Conservation (phyloP, 2,329 filamentous ascomycete genomes). For the Aspergillus fructus region DNA sequence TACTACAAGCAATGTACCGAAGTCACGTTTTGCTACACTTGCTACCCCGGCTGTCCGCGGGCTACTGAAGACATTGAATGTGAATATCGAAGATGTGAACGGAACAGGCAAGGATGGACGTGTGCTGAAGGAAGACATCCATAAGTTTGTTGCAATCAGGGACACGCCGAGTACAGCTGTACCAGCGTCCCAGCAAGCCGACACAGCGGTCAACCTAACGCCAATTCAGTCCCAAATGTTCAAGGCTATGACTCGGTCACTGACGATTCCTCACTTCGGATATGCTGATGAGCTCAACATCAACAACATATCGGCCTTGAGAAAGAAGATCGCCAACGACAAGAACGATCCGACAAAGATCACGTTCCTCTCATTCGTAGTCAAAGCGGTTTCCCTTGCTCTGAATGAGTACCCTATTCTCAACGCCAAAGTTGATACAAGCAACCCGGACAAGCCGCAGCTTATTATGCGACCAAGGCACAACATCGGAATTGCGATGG, state of each 20-base stretch:
- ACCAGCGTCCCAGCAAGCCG: conserved; percentile 55
- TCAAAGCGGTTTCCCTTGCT: conserved; percentile 90
- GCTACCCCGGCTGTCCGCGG: conserved; percentile 93
- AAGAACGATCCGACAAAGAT: conserved; percentile 60
- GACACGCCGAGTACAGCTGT: conserved; percentile 36
- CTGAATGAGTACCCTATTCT: conserved; percentile 80
- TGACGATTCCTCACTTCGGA: conserved; percentile 91
- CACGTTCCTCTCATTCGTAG: conserved; percentile 89
- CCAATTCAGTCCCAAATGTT: conserved; percentile 91
- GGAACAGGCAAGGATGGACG: conserved; percentile 90
- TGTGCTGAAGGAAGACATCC: conserved; percentile 89
- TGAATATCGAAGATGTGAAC: conserved; percentile 74
- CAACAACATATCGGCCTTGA: conserved; percentile 69
- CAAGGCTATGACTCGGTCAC: conserved; percentile 91
- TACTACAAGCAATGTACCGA: conserved; percentile 14
- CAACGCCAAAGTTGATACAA: conserved; percentile 76
- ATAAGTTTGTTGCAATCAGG: conserved; percentile 63
- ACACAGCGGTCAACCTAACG: conserved; percentile 69
- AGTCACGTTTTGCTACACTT: conserved; percentile 68
- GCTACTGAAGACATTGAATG: conserved; percentile 72
- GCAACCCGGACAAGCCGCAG: conserved; percentile 64
- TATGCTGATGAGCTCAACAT: conserved; percentile 91
- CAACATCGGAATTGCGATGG: conserved; percentile 95
- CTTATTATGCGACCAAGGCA: conserved; percentile 79
- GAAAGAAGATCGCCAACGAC: conserved; percentile 70